A percentile compares a stretch with the other conserved stretches of the same genome.
These are phyloP conservation scores for Tricholoma furcatifolium DNA, from an alignment of 768 basidiomycete genomes.

Conservation along the genomic window DNA sequence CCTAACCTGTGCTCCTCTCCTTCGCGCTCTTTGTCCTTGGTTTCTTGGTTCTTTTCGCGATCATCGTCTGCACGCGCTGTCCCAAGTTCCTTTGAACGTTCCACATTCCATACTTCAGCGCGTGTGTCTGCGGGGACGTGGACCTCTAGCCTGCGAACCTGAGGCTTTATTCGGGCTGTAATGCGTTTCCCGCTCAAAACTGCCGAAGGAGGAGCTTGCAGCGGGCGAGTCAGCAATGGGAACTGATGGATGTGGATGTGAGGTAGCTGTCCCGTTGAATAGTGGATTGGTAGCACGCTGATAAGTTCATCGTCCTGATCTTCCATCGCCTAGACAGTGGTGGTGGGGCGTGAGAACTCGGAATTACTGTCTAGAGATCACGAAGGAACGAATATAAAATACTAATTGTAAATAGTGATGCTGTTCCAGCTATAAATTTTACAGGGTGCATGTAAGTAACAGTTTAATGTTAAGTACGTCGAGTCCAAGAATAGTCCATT, in stretches of 20 bases:
- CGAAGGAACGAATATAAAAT: not conserved
- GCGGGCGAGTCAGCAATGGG: conserved; percentile 69
- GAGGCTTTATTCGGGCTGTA: conserved; percentile 67
- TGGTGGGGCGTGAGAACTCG: conserved; percentile 9
- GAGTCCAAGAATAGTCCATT: not conserved
- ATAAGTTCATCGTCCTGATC: conserved; percentile 59
- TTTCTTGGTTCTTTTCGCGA: conserved; percentile 71
- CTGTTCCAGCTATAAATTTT: no score
- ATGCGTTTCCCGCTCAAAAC: conserved; percentile 72
- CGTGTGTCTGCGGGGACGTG: conserved; percentile 83
- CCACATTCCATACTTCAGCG: conserved; percentile 78
- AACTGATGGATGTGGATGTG: conserved; percentile 81
- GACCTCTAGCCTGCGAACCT: conserved; percentile 63
- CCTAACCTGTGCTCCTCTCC: conserved; percentile 58
- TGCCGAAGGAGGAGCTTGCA: conserved; percentile 78
- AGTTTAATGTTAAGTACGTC: no score
- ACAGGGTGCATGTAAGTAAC: no score
- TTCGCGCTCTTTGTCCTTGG: conserved; percentile 41
- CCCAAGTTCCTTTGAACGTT: conserved; percentile 66
- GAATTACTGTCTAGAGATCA: not conserved
- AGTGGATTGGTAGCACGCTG: conserved; percentile 68
- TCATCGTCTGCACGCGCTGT: conserved; percentile 70
- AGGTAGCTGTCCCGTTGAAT: conserved; percentile 57
- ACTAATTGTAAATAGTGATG: not conserved
- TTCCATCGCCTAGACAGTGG: conserved; percentile 18